Base-by-base conservation (phyloP, 2,329 filamentous ascomycete genomes). In the Akanthomyces muscarius region DNA sequence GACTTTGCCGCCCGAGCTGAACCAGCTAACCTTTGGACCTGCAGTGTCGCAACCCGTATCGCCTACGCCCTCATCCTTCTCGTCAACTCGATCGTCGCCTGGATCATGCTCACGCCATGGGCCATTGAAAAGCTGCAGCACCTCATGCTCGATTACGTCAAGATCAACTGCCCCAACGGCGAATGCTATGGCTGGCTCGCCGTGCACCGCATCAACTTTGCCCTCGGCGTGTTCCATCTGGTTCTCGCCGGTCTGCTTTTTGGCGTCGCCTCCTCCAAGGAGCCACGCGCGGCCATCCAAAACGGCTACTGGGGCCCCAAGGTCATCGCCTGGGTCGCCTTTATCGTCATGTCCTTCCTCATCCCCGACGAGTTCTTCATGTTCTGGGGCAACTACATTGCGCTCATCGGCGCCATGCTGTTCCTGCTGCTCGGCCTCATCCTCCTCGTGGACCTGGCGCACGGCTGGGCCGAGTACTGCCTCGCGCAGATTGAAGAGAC, bases 301-400 rank as follows among this genome's bases (percentile, higher is more conserved):
- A 99, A 99, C 78, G 95, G 94, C n/a, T 99, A 92, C 77, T 99
- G 95, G 95, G 95, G 93, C 1, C 95, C 95, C 52, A 99, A 99
- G 79, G 84, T 99, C 64, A 86, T 97, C 65, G 86, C 88, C 59
- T 99, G 95, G 95, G 73, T 97, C 56, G 86, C 83, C 16, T 85
- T 98, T 68, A 87, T 98, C 65, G 91, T 97, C 64, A 74, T 96
- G 64, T 96, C 93, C 30, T 99, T 98, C 81, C 86, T 99, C 71
- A 97, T 99, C 63, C 95, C 95, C 18, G 94, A 99, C 72, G 82
- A 81, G 33, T 98, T 99, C 82, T 98, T 97, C 79, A 86, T 96
- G 71, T 86, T 96, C 67, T 99, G 92, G 88, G 95, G 95, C 66
- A 96, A 96, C 75, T 98, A 97, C 73, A 86, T 98, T 68, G 89